Conservation (phyloP, 2,329 filamentous ascomycete species). For the Fusarium sp. region DNA sequence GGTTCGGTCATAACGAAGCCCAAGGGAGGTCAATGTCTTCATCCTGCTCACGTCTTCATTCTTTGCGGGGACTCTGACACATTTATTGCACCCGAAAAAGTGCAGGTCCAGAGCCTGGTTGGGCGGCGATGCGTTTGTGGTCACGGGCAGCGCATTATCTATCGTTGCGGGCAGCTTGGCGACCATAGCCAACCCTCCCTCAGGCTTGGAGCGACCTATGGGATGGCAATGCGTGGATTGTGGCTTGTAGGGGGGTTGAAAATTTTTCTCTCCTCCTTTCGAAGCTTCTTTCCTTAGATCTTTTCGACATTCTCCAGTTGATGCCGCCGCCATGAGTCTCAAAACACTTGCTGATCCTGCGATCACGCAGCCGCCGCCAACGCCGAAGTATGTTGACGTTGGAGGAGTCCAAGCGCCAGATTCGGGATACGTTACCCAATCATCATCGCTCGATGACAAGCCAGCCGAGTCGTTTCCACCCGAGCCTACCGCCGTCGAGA, state of each 20-base stretch:
- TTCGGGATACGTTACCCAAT: not conserved
- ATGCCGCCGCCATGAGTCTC: accelerated
- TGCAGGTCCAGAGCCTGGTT: not conserved
- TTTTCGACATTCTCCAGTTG: not conserved
- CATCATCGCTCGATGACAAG: not conserved
- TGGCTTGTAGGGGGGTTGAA: not conserved
- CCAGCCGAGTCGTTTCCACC: not conserved
- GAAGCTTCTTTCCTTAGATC: not conserved
- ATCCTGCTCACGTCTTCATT: accelerated
- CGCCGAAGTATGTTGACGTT: not conserved
- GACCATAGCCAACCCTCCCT: not conserved
- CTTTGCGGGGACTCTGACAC: accelerated
- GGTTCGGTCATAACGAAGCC: not conserved
- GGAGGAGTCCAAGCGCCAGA: not conserved
- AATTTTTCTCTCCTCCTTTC: not conserved
- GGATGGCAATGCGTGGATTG: not conserved
- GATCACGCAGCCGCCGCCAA: not conserved
- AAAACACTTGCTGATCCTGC: no score
- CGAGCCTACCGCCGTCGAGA: not conserved
- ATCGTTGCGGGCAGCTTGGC: no score
- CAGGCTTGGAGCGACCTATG: not conserved
- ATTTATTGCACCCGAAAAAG: not conserved
- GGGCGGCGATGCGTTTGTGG: not conserved
- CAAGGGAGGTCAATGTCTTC: accelerated
- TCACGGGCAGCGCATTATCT: not conserved